Evolutionary conservation across 2,329 filamentous ascomycete genomes (phyloP), one percentile per base, ranked within the genome.

Genomic region (Trichoderma koningii): DNA sequence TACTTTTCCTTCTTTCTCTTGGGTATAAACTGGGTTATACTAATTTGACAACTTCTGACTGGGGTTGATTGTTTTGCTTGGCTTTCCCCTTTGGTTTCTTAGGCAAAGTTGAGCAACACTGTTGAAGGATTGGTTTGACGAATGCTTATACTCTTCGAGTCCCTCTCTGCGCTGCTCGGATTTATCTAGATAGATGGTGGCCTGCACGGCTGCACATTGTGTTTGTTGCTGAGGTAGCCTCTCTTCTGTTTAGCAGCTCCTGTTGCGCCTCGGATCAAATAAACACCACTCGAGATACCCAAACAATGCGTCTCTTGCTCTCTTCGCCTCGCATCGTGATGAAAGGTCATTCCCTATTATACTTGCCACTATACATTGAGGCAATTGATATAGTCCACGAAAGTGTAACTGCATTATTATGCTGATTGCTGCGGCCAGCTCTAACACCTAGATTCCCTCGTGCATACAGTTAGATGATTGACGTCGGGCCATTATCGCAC

Each of bases 231-330:
- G 56, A 64, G 61, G 53, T 56, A 64, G 61, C 52, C 38, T 45
- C 51, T 53, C 44, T 64, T 56, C 53, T 34, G 53, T 66, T 63
- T 66, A 64, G 57, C 69, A 73, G 68, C 73, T 64, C 69, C 68
- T 66, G 65, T 75, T 68, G 52, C 64, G 68, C 70, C 69, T 69
- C 63, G 70, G 70, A 69, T 59, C 57, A 73, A 73, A 75, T 74
- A 76, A 70, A 76, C 71, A 72, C 70, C 60, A 72, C 65, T 73
- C 72, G 72, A 74, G 72, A 75, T 76, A 75, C 73, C 74, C 73
- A 68, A 68, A 38, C 67, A 64, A 60, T 68, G 66, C 68, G 60
- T 66, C 38, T 56, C 21, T 23, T 23, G 21, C 21, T 23, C 21
- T n/a, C 38, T 23, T 41, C n/a, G 21, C 14, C 34, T 17, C 34